These are phyloP conservation scores for Cryphonectria japonica DNA, from an alignment of 2,329 filamentous ascomycete genomes.

Conservation along the genomic window DNA sequence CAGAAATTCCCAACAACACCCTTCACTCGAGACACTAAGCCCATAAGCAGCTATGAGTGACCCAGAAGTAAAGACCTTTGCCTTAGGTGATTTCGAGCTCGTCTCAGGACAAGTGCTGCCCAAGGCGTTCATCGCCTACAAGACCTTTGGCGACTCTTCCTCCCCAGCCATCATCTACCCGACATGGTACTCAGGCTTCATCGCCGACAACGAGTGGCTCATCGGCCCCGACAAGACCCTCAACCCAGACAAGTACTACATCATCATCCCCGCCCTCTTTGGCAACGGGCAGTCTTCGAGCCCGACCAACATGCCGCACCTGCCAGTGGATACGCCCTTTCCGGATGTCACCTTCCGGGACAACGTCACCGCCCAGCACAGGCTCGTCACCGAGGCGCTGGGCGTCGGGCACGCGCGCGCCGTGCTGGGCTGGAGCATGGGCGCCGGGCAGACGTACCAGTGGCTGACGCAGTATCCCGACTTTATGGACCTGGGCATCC, in stretches of 20 bases:
- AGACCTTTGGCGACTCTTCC: slow-evolving; percentile 68
- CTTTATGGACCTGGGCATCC: slow-evolving; percentile 50
- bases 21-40: background rate
- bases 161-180: slow-evolving; percentile 75
- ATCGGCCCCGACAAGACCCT: slow-evolving; percentile 68
- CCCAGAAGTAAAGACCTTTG: slow-evolving; percentile 48
- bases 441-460: slow-evolving; percentile 57
- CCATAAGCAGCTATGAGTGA: slow-evolving; percentile 13
- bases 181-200: slow-evolving; percentile 68
- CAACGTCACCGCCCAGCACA: slow-evolving; percentile 55
- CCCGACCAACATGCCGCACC: slow-evolving; percentile 50
- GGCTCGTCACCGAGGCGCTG: slow-evolving; percentile 45
- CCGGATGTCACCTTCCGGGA: slow-evolving; percentile 52
- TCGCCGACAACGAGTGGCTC: slow-evolving; percentile 76
- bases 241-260: slow-evolving; percentile 56
- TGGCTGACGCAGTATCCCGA: slow-evolving; percentile 53
- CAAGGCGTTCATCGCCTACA: slow-evolving; percentile 74
- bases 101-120: slow-evolving; percentile 65
- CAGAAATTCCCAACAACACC: too few species aligned
- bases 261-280: slow-evolving; percentile 55
- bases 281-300: slow-evolving; percentile 58
- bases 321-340: slow-evolving; percentile 41
- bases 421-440: slow-evolving; percentile 61
- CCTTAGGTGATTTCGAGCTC: slow-evolving; percentile 68
- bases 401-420: slow-evolving; percentile 48